Evolutionary conservation across 2,329 filamentous ascomycete species (phyloP).

Genomic region (Corinectria fuckeliana): DNA sequence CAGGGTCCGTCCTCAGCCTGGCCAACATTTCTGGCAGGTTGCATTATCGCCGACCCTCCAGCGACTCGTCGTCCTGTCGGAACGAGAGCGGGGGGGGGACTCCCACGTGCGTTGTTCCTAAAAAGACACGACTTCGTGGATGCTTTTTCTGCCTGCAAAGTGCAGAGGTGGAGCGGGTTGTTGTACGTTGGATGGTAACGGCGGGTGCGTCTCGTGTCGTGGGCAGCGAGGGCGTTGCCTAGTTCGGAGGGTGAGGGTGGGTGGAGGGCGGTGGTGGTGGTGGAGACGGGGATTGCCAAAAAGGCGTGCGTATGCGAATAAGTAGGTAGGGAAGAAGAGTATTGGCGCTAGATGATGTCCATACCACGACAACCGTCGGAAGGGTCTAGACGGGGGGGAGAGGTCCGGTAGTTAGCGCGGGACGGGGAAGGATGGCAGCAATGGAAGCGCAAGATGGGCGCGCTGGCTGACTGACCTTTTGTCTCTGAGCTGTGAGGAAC

Average conservation of each 20-base stretch:
- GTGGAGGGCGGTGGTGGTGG: slow-evolving; percentile 1
- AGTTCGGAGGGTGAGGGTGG: slow-evolving; percentile 10
- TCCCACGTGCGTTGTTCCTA: slow-evolving; percentile 9
- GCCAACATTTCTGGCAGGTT: neutral
- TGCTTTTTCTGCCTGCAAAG: slow-evolving; percentile 13
- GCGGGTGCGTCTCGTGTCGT: neutral
- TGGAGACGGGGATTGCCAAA: neutral
- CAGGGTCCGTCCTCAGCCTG: neutral
- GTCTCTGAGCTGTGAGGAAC: too few species aligned
- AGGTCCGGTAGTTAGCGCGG: slow-evolving; percentile 10
- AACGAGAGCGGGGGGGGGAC: neutral
- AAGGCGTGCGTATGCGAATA: too few species aligned
- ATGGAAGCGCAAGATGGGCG: slow-evolving; percentile 8
- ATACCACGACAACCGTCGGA: slow-evolving; percentile 6
- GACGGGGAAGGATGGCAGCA: neutral
- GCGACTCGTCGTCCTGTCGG: neutral
- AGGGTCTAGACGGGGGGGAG: slow-evolving; percentile 9
- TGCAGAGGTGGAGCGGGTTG: slow-evolving; percentile 10
- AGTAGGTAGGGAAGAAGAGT: too few species aligned
- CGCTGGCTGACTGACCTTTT: too few species aligned
- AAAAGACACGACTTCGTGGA: neutral
- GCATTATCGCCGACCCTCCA: neutral
- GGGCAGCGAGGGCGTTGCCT: neutral
- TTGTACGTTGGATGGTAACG: slow-evolving; percentile 14
- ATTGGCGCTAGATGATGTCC: neutral